phyloP scores from a whole-genome alignment of 1,284 basidiomycete species.

The Singerocomus rubriflavus region DNA sequence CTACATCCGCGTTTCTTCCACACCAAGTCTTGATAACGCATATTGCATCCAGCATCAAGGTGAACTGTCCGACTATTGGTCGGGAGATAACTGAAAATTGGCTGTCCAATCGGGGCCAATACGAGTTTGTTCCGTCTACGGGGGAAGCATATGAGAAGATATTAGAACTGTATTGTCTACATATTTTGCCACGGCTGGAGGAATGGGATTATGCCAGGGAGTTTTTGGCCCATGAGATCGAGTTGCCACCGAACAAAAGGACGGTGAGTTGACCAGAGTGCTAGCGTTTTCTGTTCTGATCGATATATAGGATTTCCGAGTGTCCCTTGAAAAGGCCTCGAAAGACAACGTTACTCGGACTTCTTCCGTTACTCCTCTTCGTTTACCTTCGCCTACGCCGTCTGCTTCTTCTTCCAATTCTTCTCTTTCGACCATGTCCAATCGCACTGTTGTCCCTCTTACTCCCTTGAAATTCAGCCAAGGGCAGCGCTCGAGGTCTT shows the following conservation, averaged over 20 bases:
- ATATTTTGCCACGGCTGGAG: constrained; percentile 64
- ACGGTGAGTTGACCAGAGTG: constrained; percentile 44
- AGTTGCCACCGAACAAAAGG: constrained; percentile 49
- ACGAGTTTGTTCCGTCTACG: constrained; percentile 33
- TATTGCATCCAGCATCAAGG: constrained; percentile 64
- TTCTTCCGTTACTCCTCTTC: constrained; percentile 15
- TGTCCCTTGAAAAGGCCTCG: constrained; percentile 35
- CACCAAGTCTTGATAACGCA: constrained; percentile 65
- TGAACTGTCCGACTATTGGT: constrained; percentile 57
- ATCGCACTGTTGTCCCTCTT: constrained; percentile 52
- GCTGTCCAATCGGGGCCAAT: constrained; percentile 52
- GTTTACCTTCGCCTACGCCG: constrained; percentile 33
- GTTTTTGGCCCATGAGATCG: constrained; percentile 68
- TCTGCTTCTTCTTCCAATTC: constrained; percentile 49
- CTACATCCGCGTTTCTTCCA: constrained; percentile 59
- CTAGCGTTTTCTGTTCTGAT: constrained; percentile 7
- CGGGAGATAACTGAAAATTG: constrained; percentile 71
- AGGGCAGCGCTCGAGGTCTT: constrained; percentile 25
- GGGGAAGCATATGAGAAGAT: constrained; percentile 66
- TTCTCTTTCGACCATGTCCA: constrained; percentile 54
- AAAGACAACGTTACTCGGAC: constrained; percentile 9
- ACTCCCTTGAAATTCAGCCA: constrained; percentile 24
- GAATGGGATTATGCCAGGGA: constrained; percentile 77
- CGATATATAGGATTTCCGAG: constrained; percentile 40
- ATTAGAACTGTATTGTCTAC: constrained; percentile 69